Base-by-base conservation (phyloP, 2,329 filamentous ascomycete species). In the Tolypocladium inflatum region DNA sequence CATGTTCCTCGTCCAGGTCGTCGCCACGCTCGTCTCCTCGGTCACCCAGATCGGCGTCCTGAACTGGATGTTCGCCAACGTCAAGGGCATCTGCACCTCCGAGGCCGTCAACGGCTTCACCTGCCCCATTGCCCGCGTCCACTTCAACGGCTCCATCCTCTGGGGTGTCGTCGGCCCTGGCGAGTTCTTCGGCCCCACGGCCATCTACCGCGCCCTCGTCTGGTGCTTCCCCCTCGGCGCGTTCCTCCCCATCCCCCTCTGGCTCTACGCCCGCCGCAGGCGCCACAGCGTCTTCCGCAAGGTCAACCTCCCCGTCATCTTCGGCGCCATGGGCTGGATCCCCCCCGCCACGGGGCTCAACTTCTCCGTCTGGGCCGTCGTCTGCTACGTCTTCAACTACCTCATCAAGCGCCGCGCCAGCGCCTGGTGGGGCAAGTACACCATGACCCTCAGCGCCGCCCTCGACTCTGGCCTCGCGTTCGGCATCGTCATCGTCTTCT, bases 371-470 rank as follows among this genome's bases (percentile, higher is more conserved):
- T 95, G 91, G 90, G 89, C 87, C 0, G 74, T 94, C 9, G 89
- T 95, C 17, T 94, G 89, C 74, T 95, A 88, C 71, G 64, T 90
- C 50, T 96, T 96, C 79, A 95, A 95, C 70, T 86, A 87, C 69
- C 72, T 87, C 60, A 81, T 95, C 66, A 85, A 86, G 68, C 83
- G 83, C 41, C 79, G 87, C 26, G 87, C 84, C 33, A 79, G 78
- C 37, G 85, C 83, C 1, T 96, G 91, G 91, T 95, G 91, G 91
- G 85, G 84, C 54, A 94, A 95, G 73, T 95, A 95, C 71, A 93
- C 89, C 45, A 94, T 95, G 89, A 92, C 90, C 4, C 77, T 95
- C 56, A 90, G 87, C 59, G 90, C 90, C 0, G 91, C 89, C 2
- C 78, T 95, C 57, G 91, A 95, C 69, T 91, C 88, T 1, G 90